phyloP scores from a whole-genome alignment of 2,329 filamentous ascomycete species.

The Fusarium sambucinum region DNA sequence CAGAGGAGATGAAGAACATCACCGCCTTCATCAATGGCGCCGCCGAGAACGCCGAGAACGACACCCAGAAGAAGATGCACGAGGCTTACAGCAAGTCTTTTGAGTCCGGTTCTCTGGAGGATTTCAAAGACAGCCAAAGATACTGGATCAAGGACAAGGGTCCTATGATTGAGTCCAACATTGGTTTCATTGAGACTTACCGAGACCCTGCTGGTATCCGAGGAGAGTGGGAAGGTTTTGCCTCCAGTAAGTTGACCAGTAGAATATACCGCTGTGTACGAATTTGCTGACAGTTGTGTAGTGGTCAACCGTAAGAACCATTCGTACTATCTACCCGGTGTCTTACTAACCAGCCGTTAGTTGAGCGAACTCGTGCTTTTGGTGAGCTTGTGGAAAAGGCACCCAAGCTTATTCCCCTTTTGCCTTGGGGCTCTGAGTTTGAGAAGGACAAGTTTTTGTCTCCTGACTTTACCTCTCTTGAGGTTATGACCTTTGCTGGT shows the following conservation, averaged over 20 bases:
- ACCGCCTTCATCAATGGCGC: conserved; percentile 76
- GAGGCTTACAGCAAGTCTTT: conserved; percentile 81
- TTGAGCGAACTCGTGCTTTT: conserved; percentile 90
- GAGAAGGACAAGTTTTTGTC: conserved; percentile 97
- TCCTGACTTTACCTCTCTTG: conserved; percentile 94
- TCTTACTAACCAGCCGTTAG: conserved; percentile 39
- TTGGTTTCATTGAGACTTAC: conserved; percentile 89
- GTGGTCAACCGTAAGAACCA: conserved; percentile 74
- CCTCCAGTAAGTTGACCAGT: conserved; percentile 62
- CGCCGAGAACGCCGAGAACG: conserved; percentile 76
- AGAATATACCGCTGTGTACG: not conserved
- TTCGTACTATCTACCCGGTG: not conserved
- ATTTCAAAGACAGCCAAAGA: conserved; percentile 83
- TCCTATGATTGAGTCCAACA: conserved; percentile 82
- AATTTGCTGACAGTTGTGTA: conserved; percentile 38
- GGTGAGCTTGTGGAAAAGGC: conserved; percentile 85
- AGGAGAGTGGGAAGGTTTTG: conserved; percentile 89
- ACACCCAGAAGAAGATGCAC: conserved; percentile 80
- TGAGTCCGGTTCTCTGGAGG: conserved; percentile 76
- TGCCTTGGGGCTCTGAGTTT: conserved; percentile 90
- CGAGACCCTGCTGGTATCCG: conserved; percentile 83
- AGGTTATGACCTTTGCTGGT: conserved; percentile 82
- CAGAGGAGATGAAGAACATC: conserved; percentile 77
- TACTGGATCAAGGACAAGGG: conserved; percentile 87
- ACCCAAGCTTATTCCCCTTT: conserved; percentile 83